Base-by-base conservation (phyloP, 139 green algal genomes). In the Picochlorum costavermella region DNA sequence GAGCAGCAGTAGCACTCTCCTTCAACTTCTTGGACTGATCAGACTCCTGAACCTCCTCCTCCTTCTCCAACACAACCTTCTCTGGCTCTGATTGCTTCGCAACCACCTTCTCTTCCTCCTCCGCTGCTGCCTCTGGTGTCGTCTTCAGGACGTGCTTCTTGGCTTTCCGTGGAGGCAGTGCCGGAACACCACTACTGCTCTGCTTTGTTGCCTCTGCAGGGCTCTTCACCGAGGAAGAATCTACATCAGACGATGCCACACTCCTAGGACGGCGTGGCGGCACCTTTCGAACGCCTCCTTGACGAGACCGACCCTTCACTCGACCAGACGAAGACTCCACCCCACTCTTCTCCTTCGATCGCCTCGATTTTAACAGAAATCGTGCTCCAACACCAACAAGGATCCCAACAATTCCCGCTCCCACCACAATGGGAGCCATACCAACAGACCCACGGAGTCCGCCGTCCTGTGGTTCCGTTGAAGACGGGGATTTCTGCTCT, bases 1-100 rank as follows among this genome's bases (percentile, higher is more conserved):
- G 26, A 50, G 45, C 45, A 43, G 20, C 29, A 10, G 25, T 51
- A 26, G 25, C 45, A 33, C 61, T n/a, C 11, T 60, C 40, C 25
- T 72, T 30, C 61, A 70, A 25, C 43, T 36, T 40, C 51, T 43
- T 10, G 20, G 67, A 40, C n/a, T 65, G 17, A 20, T 53, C 46
- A 23, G 46, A 26, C 12, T 28, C n/a, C 10, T 53, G 17, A 23
- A 3, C 46, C 12, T 20, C 16, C 46, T 23, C 12, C 16, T 53
- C 20, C 46, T 20, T 6, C 20, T 20, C 46, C 16, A 28, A 6
- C 46, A 53, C 5, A 20, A 11, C 6, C 16, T 28, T 2, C 16
- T 20, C 46, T 23, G 46, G 46, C 14, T 20, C 9, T 23, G 16
- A 20, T 20, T 23, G 9, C 46, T 53, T 53, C 46, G 46, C 46